phyloP scores from a whole-genome alignment of 2,329 filamentous ascomycete genomes.

The Aspergillus spinulosporus region DNA sequence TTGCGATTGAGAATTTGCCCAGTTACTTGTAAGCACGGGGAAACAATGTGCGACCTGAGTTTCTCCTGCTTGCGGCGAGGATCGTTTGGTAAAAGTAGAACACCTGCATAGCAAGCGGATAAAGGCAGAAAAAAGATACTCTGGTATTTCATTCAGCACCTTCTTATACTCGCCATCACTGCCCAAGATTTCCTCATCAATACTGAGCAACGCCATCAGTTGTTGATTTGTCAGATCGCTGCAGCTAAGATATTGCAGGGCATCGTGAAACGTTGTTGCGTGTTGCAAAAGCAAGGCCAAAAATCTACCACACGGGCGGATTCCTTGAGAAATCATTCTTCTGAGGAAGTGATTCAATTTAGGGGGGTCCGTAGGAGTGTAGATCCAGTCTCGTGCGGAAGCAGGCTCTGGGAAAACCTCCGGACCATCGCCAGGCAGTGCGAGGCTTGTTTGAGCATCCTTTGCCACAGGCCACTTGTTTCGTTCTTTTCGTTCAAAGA shows the following conservation, averaged over 20 bases:
- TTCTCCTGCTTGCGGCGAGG: conserved; percentile 14
- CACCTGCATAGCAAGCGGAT: conserved; percentile 44
- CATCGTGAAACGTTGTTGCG: conserved; percentile 41
- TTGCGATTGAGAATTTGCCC: conserved; percentile 3
- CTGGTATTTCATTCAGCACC: conserved; percentile 33
- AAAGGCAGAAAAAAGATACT: conserved; percentile 46
- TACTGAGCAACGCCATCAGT: conserved; percentile 31
- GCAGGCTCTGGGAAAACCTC: conserved; percentile 57
- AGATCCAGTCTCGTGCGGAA: conserved; percentile 59
- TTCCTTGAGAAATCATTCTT: conserved; percentile 49
- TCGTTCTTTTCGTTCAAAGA: conserved; percentile 34
- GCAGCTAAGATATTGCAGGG: conserved; percentile 45
- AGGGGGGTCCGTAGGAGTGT: conserved; percentile 57
- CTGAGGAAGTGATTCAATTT: conserved; percentile 53
- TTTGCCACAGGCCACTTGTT: conserved; percentile 19
- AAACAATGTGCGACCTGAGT: conserved; percentile 29
- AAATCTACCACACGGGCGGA: conserved; percentile 46
- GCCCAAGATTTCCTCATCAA: conserved; percentile 20
- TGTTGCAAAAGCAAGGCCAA: conserved; percentile 54
- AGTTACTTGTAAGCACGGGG: conserved; percentile 27
- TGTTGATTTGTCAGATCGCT: conserved; percentile 39
- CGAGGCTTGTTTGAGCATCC: conserved; percentile 23
- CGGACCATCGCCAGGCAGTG: conserved; percentile 56
- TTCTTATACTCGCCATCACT: conserved; percentile 19
- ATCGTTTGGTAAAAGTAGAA: conserved; percentile 21